These are phyloP conservation scores for Hymenoscyphus fructigenus DNA, from an alignment of 2,329 filamentous ascomycete species.

Conservation along the genomic window DNA sequence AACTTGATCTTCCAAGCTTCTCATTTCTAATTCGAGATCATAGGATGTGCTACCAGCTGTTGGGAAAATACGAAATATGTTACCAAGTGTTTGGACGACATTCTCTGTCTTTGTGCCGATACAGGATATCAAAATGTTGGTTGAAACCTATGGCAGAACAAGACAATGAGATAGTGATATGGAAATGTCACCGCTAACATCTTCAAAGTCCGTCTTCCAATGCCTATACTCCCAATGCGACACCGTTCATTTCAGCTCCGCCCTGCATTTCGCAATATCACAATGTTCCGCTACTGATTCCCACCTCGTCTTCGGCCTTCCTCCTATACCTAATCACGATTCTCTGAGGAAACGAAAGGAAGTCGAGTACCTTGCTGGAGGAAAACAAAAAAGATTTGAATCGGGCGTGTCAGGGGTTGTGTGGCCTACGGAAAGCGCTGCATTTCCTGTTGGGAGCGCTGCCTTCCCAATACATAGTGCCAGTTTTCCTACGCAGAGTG, in stretches of 20 bases:
- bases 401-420: slow-evolving; percentile 23
- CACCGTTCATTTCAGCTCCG: slow-evolving; percentile 36
- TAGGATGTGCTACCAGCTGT: slow-evolving; percentile 36
- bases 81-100: slow-evolving; percentile 34
- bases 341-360: slow-evolving; percentile 32
- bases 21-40: neutral
- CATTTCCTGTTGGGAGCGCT: slow-evolving; percentile 5
- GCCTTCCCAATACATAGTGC: slow-evolving; percentile 20
- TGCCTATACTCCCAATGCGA: slow-evolving; percentile 41
- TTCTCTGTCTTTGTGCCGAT: slow-evolving; percentile 37
- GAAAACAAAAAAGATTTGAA: slow-evolving; percentile 15
- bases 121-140: slow-evolving; percentile 36
- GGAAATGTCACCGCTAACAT: slow-evolving; percentile 4
- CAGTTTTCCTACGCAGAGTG: slow-evolving; percentile 14
- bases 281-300: slow-evolving; percentile 30
- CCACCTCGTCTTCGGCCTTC: slow-evolving; percentile 24
- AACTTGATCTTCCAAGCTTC: neutral
- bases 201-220: slow-evolving; percentile 36
- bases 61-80: slow-evolving; percentile 41
- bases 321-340: slow-evolving; percentile 33
- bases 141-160: neutral
- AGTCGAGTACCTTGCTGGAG: slow-evolving; percentile 29
- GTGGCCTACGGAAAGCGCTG: slow-evolving; percentile 26
- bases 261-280: slow-evolving; percentile 37
- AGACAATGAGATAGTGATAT: neutral